Base-by-base conservation (phyloP, 805 yeast genomes). In the Deakozyma indianensis region DNA sequence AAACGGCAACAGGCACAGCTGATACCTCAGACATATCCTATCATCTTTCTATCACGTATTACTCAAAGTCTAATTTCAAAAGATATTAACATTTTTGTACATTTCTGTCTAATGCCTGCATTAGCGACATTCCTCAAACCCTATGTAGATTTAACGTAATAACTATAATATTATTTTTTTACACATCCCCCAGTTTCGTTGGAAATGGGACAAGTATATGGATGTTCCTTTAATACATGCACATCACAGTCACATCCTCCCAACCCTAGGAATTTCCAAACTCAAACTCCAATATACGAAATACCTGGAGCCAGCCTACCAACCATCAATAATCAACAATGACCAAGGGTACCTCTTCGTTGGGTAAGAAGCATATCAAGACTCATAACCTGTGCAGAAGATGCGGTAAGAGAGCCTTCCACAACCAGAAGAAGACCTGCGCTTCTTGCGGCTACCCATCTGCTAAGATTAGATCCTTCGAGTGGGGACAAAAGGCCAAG, bases 301-400 rank as follows among this genome's bases (percentile, higher is more conserved):
- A 7, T 7, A 7, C 38, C 11, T 20, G 16, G 38, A 9, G 16
- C 38, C 11, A 32, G 18, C 4, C 38, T 9, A n/a, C 16, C 18
- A 32, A 32, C 38, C 38, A 67, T 69, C 63, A 66, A 14, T 11
- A 32, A 32, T 5, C 38, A 67, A 69, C 63, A 66, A 57, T 63
- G 59, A 49, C 57, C 47, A 56, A 90, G 87, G 98, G 98, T 85
- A 90, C 98, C 74, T 96, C 97, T 77, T 86, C 96, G 72, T 82
- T 86, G 80, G 98, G 98, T 81, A 90, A 90, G 79, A 87, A 92
- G 75, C 96, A 92, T 85, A 88, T 84, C 90, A 92, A 92, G 78
- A 83, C 97, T 70, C 98, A 92, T 86, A 58, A 57, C 49, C 78
- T 88, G 74, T 92, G 98, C 81, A 86, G 83, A 51, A 64, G 71